Percentiles rank a stretch among this genome's conserved stretches.
These are phyloP conservation scores for Prillingera fragicola DNA, from an alignment of 1,284 basidiomycete species.

Conservation along the genomic window DNA sequence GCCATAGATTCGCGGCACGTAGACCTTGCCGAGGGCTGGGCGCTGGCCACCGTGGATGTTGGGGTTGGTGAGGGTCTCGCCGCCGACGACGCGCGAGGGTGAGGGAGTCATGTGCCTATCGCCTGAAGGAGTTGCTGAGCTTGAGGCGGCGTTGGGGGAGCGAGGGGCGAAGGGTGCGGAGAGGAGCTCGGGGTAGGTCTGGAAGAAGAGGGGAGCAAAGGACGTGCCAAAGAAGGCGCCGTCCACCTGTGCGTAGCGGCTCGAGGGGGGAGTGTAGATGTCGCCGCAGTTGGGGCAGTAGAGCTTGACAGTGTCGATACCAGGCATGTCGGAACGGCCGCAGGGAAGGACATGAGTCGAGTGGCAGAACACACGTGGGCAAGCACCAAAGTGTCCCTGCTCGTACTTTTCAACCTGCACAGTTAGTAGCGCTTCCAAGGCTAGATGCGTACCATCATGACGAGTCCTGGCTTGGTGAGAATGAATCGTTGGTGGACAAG, in stretches of 20 bases:
- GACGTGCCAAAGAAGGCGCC: constrained; percentile 99
- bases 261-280: constrained; percentile 91
- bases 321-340: constrained; percentile 91
- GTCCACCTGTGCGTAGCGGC: constrained; percentile 92
- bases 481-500: constrained; percentile 97
- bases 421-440: not conserved
- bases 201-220: constrained; percentile 95
- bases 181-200: constrained; percentile 86
- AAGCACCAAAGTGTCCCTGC: constrained; percentile 82
- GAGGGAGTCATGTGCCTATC: constrained; percentile 13
- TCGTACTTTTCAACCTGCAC: constrained; percentile 92
- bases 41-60: constrained; percentile 72
- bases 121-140: constrained; percentile 14
- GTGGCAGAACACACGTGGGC: constrained; percentile 92
- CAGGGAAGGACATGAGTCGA: constrained; percentile 88
- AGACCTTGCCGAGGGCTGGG: constrained; percentile 75
- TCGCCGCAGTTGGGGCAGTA: constrained; percentile 99
- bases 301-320: constrained; percentile 97
- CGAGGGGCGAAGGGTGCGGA: constrained; percentile 66
- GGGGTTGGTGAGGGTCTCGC: constrained; percentile 54
- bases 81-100: constrained; percentile 23
- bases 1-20: constrained; percentile 87
- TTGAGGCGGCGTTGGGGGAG: constrained; percentile 28
- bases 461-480: constrained; percentile 84
- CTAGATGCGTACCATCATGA: constrained; percentile 72